phyloP scores from a whole-genome alignment of 2,329 filamentous ascomycete genomes.

The Beauveria sp. region DNA sequence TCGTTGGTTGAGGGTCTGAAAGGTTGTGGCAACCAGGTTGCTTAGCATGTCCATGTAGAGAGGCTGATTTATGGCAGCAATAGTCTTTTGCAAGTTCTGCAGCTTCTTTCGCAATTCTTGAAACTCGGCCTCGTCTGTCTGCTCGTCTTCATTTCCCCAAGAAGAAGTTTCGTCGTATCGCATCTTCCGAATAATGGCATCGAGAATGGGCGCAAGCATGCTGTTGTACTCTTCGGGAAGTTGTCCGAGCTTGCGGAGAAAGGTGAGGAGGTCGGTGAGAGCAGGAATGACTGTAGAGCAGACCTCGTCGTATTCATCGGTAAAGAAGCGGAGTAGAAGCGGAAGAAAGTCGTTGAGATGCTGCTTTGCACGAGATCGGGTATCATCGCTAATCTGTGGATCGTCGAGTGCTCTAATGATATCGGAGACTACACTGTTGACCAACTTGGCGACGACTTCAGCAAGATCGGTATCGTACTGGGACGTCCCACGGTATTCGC shows the following conservation, averaged over 20 bases:
- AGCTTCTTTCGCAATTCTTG: slow-evolving; percentile 87
- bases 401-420: slow-evolving; percentile 81
- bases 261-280: slow-evolving; percentile 84
- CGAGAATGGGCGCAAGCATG: slow-evolving; percentile 80
- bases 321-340: slow-evolving; percentile 86
- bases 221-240: slow-evolving; percentile 69
- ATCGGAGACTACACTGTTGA: slow-evolving; percentile 83
- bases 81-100: slow-evolving; percentile 84
- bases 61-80: slow-evolving; percentile 79
- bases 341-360: slow-evolving; percentile 79
- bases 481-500: slow-evolving; percentile 69
- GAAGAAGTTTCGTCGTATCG: slow-evolving; percentile 90
- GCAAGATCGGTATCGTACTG: slow-evolving; percentile 94
- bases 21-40: slow-evolving; percentile 79
- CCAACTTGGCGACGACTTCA: slow-evolving; percentile 89
- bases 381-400: slow-evolving; percentile 49
- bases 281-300: slow-evolving; percentile 93
- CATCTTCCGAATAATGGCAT: slow-evolving; percentile 93
- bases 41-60: slow-evolving; percentile 86
- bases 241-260: slow-evolving; percentile 72
- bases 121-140: slow-evolving; percentile 96
- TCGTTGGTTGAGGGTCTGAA: slow-evolving; percentile 69
- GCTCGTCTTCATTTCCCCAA: slow-evolving; percentile 90
- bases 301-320: slow-evolving; percentile 96
- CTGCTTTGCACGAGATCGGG: slow-evolving; percentile 68